These are phyloP conservation scores for Ophiocordyceps camponoti-saundersi DNA, from an alignment of 2,329 filamentous ascomycete genomes.

Conservation along the genomic window DNA sequence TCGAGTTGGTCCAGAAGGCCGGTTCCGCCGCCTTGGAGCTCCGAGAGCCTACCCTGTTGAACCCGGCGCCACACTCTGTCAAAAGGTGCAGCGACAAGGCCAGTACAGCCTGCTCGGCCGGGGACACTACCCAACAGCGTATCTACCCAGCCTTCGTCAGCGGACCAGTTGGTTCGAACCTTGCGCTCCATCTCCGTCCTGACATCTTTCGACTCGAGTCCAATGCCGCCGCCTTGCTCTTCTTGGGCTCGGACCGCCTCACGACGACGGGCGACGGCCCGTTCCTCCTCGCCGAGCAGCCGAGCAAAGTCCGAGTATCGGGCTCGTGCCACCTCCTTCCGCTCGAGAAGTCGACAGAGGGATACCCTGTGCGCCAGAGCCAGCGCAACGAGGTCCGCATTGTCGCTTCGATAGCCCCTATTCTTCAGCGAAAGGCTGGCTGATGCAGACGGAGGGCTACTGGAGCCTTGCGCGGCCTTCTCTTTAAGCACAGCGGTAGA, in stretches of 20 bases:
- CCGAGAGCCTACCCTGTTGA: constrained; percentile 36
- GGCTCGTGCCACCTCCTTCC: constrained; percentile 40
- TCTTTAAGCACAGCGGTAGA: constrained; percentile 71
- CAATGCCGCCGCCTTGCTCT: constrained; percentile 2
- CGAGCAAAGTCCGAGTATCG: constrained; percentile 48
- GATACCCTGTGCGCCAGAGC: constrained; percentile 58
- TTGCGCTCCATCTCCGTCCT: constrained; percentile 37
- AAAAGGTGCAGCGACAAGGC: constrained; percentile 49
- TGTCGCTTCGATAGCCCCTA: constrained; percentile 37
- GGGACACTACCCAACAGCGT: constrained; percentile 48
- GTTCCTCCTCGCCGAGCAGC: constrained; percentile 46
- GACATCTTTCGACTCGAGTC: constrained; percentile 22
- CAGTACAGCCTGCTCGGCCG: constrained; percentile 30
- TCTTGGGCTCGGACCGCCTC: constrained; percentile 23
- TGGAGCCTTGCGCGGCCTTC: constrained; percentile 28
- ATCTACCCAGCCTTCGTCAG: constrained; percentile 57
- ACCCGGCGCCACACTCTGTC: constrained; percentile 55
- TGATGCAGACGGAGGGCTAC: constrained; percentile 28
- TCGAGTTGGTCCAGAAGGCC: constrained; percentile 58
- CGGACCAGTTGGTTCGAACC: constrained; percentile 61
- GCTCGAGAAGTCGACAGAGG: constrained; percentile 38
- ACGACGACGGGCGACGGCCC: constrained; percentile 34
- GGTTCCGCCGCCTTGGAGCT: constrained; percentile 32
- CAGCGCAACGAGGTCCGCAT: constrained; percentile 42
- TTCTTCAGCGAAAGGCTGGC: constrained; percentile 41